Evolutionary conservation across 176 grass and related monocot species (phyloP).

Genomic region (Triticum turgidum): DNA sequence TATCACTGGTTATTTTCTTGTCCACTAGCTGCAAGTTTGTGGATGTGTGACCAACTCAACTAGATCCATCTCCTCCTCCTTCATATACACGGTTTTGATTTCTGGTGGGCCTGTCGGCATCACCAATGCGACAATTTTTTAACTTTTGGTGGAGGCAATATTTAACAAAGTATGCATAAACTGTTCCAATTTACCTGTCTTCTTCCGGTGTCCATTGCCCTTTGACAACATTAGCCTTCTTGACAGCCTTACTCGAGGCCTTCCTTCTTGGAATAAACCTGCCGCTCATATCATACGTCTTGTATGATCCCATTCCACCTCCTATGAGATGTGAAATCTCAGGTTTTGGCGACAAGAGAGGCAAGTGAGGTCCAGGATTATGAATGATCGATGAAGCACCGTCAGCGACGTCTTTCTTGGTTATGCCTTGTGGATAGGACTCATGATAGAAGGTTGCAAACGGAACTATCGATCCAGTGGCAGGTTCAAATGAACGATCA

Average conservation of each 20-base stretch:
- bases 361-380: neutral
- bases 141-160: neutral
- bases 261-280: conserved; percentile 37
- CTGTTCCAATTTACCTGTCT: conserved; percentile 52
- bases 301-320: conserved; percentile 14
- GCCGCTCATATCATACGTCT: conserved; percentile 11
- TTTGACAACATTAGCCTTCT: conserved; percentile 71
- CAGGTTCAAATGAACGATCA: conserved; percentile 15
- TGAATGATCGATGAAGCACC: neutral
- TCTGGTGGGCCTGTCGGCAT: neutral
- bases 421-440: neutral
- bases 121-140: neutral
- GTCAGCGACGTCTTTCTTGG: neutral
- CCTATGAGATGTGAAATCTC: conserved; percentile 32
- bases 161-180: neutral
- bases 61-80: conserved; percentile 64
- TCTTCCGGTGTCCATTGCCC: conserved; percentile 88
- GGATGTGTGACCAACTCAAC: conserved; percentile 44
- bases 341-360: conserved; percentile 34
- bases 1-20: conserved; percentile 12
- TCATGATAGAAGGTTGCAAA: conserved; percentile 22
- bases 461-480: neutral
- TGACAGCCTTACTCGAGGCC: conserved; percentile 22
- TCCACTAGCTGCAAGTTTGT: neutral
- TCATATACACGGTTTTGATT: conserved; percentile 9